Conservation (phyloP, 331 rosid species). For the Quercus lobata region DNA sequence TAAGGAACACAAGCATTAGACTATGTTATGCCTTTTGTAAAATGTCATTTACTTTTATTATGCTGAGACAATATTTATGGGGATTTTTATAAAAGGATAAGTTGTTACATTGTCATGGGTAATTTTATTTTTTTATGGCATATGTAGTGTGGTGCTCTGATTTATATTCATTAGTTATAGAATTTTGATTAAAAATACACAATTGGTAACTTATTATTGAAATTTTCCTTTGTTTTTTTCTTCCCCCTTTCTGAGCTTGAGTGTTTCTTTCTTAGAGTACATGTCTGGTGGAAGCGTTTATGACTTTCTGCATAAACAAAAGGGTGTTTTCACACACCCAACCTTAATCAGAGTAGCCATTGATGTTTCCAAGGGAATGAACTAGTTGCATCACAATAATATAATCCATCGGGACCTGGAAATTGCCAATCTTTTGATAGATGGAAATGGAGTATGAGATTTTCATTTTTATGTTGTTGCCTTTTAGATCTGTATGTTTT, state of each 20-base stretch:
- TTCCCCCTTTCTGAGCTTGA: background rate
- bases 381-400: slow-evolving; percentile 72
- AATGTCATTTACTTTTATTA: background rate
- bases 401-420: slow-evolving; percentile 77
- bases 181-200: background rate
- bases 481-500: background rate
- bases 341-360: slow-evolving; percentile 54
- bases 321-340: slow-evolving; percentile 44
- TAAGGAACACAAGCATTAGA: background rate
- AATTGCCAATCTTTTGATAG: slow-evolving; percentile 78
- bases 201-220: background rate
- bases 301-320: slow-evolving; percentile 54
- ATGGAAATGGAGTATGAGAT: slow-evolving; percentile 53
- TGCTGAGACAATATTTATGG: background rate
- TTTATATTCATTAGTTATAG: background rate
- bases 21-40: background rate
- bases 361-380: slow-evolving; percentile 75
- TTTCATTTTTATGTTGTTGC: background rate
- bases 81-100: background rate
- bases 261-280: slow-evolving; percentile 46
- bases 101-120: slow-evolving; percentile 57
- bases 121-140: slow-evolving; percentile 1
- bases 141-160: background rate
- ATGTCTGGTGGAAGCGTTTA: slow-evolving; percentile 80
- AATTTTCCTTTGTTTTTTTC: background rate